Evolutionary conservation across 257 asterid genomes (phyloP).

Genomic region (Solanum bulbocastanum): DNA sequence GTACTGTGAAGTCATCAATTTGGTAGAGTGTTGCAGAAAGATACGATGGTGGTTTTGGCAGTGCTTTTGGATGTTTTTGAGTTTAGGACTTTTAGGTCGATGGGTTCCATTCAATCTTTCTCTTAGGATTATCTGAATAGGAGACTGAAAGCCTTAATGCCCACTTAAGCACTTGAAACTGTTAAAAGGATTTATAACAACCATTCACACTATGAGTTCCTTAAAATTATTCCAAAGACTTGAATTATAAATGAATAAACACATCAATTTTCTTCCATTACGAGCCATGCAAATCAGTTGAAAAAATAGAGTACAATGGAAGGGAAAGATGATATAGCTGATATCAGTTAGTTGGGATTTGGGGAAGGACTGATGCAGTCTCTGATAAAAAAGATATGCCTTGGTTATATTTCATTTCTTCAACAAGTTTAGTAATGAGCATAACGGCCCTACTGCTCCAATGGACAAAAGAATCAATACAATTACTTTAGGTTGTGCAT

Average conservation of each 20-base stretch:
- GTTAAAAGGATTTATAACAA: neutral
- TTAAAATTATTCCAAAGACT: neutral
- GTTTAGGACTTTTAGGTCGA: neutral
- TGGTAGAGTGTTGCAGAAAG: neutral
- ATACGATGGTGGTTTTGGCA: neutral
- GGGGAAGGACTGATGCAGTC: neutral
- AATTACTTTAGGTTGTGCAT: neutral
- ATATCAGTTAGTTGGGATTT: neutral
- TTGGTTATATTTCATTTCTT: neutral
- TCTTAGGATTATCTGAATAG: neutral
- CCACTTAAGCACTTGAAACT: neutral
- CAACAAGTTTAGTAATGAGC: neutral
- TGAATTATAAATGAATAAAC: neutral
- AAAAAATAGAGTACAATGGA: neutral
- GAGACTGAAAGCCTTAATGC: neutral
- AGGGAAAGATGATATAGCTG: neutral
- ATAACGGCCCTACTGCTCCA: neutral
- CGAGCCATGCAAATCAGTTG: neutral
- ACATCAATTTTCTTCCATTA: neutral
- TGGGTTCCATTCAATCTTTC: neutral
- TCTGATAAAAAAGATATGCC: neutral
- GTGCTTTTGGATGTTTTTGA: neutral
- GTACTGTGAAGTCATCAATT: neutral
- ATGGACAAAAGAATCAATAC: neutral
- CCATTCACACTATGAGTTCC: neutral